phyloP scores from a whole-genome alignment of 106 monocot species.

The Agapanthus africanus region DNA sequence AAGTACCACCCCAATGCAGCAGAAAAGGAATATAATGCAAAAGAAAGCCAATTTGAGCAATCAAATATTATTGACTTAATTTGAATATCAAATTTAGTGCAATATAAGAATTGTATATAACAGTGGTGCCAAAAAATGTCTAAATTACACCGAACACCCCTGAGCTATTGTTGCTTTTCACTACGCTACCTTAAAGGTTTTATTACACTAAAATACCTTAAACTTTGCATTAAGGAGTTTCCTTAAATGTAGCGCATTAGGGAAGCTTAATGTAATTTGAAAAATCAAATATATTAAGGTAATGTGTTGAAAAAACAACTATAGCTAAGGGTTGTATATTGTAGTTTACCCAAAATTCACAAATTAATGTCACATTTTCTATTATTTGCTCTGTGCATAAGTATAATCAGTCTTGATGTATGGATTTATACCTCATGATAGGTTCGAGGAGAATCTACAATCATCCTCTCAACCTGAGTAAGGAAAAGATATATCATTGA shows the following conservation, averaged over 20 bases:
- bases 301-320: too few relatives aligned
- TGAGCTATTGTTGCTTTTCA: too few relatives aligned
- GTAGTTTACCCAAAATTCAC: background rate
- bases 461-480: constrained; percentile 71
- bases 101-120: too few relatives aligned
- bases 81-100: background rate
- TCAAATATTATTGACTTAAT: background rate
- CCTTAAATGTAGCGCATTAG: too few relatives aligned
- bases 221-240: too few relatives aligned
- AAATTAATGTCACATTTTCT: background rate
- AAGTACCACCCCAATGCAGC: background rate
- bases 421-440: constrained; percentile 66
- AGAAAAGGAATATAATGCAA: background rate
- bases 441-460: constrained; percentile 86
- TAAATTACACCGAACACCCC: too few relatives aligned
- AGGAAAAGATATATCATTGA: constrained; percentile 7
- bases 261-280: too few relatives aligned
- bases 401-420: background rate
- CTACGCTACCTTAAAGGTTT: too few relatives aligned
- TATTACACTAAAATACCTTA: too few relatives aligned
- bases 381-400: background rate
- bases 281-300: background rate
- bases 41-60: background rate
- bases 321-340: too few relatives aligned
- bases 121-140: too few relatives aligned